Evolutionary conservation across 495 filamentous ascomycete species (phyloP).

Genomic region (Cercophora scortea): DNA sequence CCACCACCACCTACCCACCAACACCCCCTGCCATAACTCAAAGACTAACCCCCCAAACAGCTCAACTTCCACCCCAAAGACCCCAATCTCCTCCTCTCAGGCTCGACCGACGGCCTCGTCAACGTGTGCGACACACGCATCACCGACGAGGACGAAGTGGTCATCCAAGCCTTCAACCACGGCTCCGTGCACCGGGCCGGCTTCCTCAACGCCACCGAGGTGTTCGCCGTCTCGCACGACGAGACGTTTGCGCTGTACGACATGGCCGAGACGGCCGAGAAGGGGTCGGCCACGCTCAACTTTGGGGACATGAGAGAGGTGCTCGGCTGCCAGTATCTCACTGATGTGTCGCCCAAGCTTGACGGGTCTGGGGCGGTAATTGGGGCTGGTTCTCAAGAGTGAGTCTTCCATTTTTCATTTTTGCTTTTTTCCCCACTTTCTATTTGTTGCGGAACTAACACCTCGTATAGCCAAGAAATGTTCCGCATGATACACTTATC

Average conservation of each 20-base stretch:
- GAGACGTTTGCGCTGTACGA: slow-evolving; percentile 73
- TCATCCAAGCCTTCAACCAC: slow-evolving; percentile 84
- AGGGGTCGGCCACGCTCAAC: slow-evolving; percentile 47
- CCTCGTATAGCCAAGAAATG: slow-evolving; percentile 44
- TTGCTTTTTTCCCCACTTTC: slow-evolving; percentile 1
- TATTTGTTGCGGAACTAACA: neutral
- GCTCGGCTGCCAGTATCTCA: slow-evolving; percentile 75
- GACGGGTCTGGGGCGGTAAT: slow-evolving; percentile 52
- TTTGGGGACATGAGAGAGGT: slow-evolving; percentile 69
- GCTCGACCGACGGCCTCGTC: slow-evolving; percentile 86
- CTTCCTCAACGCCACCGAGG: slow-evolving; percentile 60
- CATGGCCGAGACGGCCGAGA: slow-evolving; percentile 45
- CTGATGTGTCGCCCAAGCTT: slow-evolving; percentile 53
- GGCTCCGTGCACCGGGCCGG: slow-evolving; percentile 78
- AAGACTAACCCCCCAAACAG: slow-evolving; percentile 19
- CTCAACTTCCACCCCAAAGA: slow-evolving; percentile 63
- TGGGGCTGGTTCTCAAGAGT: slow-evolving; percentile 55
- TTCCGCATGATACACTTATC: slow-evolving; percentile 62
- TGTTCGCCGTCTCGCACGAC: slow-evolving; percentile 74
- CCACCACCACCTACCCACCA: neutral
- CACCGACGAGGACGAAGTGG: slow-evolving; percentile 75
- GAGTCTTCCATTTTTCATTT: slow-evolving; percentile 15
- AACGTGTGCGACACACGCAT: slow-evolving; percentile 74
- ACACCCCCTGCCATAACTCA: neutral
- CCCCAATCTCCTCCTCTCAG: slow-evolving; percentile 63